Conservation (phyloP, 495 filamentous ascomycete species). For the Penicillium coffeae region DNA sequence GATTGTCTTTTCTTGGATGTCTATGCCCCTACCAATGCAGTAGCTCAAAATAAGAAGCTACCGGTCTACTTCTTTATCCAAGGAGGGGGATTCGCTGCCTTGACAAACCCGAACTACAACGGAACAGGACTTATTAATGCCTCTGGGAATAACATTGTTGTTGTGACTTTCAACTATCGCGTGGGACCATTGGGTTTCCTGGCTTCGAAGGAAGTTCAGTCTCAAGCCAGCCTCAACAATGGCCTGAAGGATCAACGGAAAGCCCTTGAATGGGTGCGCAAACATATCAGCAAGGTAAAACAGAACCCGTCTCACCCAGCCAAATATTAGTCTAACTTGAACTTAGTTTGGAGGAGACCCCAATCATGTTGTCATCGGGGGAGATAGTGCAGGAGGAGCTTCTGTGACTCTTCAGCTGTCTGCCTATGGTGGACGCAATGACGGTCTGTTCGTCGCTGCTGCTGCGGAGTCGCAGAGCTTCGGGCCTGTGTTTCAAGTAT, state of each 20-base stretch:
- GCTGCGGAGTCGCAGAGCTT: constrained; percentile 66
- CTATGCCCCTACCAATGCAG: constrained; percentile 58
- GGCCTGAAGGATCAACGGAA: constrained; percentile 69
- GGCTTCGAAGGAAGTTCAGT: constrained; percentile 54
- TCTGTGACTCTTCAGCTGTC: constrained; percentile 64
- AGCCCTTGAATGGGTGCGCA: constrained; percentile 65
- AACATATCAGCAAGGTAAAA: constrained; percentile 54
- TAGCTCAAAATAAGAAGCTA: constrained; percentile 38
- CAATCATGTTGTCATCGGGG: constrained; percentile 64
- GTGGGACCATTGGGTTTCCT: constrained; percentile 74
- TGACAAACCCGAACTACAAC: constrained; percentile 65
- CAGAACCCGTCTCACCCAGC: too few relatives aligned
- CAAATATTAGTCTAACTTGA: neutral
- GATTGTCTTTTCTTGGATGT: constrained; percentile 76
- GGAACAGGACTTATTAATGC: constrained; percentile 57
- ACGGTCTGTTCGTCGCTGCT: constrained; percentile 58
- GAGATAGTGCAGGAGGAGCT: constrained; percentile 67
- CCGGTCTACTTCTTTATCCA: constrained; percentile 74
- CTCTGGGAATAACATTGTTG: constrained; percentile 56
- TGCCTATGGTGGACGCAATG: constrained; percentile 55
- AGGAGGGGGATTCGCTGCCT: constrained; percentile 66
- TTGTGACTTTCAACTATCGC: constrained; percentile 77
- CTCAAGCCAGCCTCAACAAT: constrained; percentile 58
- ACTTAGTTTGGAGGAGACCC: constrained; percentile 69
- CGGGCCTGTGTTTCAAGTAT: constrained; percentile 52